Conservation (phyloP, 352 stramenopile genomes). For the Globisporangium nodosum region DNA sequence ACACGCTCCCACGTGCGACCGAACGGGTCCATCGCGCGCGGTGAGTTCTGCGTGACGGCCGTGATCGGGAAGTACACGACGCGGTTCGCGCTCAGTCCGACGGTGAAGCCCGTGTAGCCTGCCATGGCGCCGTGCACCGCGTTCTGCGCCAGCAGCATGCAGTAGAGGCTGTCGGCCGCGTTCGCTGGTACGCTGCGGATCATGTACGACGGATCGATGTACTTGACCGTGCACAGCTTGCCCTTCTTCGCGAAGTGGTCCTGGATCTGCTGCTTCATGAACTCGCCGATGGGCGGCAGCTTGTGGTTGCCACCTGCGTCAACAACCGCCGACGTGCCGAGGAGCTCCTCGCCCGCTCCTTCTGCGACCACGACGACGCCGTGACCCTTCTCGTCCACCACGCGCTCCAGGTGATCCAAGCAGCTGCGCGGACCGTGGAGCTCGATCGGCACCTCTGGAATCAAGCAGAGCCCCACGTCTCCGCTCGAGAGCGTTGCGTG, state of each 20-base stretch:
- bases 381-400: constrained; percentile 94
- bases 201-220: constrained; percentile 98
- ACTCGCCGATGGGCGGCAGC: constrained; percentile 93
- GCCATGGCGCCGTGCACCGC: constrained; percentile 53
- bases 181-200: constrained; percentile 93
- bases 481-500: constrained; percentile 95
- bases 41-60: background rate
- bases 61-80: constrained; percentile 3
- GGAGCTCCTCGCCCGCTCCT: constrained; percentile 92
- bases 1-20: constrained; percentile 49
- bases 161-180: constrained; percentile 93
- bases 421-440: constrained; percentile 90
- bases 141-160: constrained; percentile 98
- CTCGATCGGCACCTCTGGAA: constrained; percentile 96
- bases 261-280: constrained; percentile 94
- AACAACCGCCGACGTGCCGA: constrained; percentile 87
- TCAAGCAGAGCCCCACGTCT: constrained; percentile 97
- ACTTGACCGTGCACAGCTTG: constrained; percentile 92
- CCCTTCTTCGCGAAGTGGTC: constrained; percentile 90
- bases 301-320: constrained; percentile 95
- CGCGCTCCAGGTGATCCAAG: constrained; percentile 86
- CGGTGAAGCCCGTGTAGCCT: constrained; percentile 1
- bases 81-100: constrained; percentile 1
- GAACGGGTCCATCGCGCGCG: constrained; percentile 1
- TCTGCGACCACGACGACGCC: constrained; percentile 98